These are phyloP conservation scores for Rhodotorula taiwanensis DNA, from an alignment of 768 basidiomycete genomes.

Conservation along the genomic window DNA sequence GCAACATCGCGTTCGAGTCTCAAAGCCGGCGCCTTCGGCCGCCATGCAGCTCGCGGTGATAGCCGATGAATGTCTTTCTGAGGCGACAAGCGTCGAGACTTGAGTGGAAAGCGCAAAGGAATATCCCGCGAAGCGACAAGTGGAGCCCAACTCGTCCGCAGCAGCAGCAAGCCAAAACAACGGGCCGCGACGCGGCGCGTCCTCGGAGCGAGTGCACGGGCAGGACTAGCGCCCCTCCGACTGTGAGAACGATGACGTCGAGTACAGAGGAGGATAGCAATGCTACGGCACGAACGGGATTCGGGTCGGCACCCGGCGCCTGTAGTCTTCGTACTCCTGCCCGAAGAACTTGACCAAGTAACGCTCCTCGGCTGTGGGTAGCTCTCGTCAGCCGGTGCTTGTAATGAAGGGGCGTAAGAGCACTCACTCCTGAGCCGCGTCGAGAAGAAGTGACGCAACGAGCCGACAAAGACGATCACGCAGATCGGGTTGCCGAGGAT, in stretches of 20 bases:
- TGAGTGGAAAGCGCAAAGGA: no score
- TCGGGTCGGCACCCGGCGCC: constrained; percentile 67
- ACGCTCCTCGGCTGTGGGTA: constrained; percentile 66
- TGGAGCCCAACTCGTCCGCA: no score
- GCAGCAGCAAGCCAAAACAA: no score
- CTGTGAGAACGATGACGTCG: not conserved
- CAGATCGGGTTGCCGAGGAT: constrained; percentile 78
- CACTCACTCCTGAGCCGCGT: constrained; percentile 66
- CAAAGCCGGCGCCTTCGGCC: no score
- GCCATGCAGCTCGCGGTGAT: no score
- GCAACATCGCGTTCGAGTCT: no score
- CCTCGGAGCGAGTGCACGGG: not conserved
- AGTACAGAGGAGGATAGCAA: not conserved
- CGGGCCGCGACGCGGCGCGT: not conserved
- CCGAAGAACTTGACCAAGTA: constrained; percentile 83
- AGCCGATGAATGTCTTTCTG: no score
- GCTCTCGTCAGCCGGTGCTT: not conserved
- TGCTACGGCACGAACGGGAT: constrained; percentile 73
- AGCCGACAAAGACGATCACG: constrained; percentile 57
- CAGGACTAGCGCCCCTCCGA: no score
- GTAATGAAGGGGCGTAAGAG: not conserved
- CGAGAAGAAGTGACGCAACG: constrained; percentile 84
- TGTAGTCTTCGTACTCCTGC: constrained; percentile 70
- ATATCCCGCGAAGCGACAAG: no score
- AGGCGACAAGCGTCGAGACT: no score